Percentiles rank a stretch among this genome's conserved stretches.
These are phyloP conservation scores for Epithemia pelagica DNA, from an alignment of 108 stramenopile genomes.

Conservation along the genomic window DNA sequence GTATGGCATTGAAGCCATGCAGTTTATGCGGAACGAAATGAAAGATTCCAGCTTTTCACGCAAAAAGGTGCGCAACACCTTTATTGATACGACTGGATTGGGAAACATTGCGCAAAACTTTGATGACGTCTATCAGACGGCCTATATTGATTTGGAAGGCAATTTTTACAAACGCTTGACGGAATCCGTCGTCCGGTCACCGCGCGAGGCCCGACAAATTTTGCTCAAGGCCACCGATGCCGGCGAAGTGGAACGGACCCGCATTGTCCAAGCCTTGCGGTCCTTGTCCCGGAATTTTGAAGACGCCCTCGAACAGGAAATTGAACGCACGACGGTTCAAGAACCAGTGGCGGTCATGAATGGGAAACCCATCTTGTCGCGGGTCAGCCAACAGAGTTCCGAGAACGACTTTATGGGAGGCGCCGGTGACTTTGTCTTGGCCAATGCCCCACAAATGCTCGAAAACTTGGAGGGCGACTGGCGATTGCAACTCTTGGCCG, in stretches of 20 bases:
- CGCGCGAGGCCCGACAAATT: constrained; percentile 80
- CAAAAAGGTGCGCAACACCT: constrained; percentile 52
- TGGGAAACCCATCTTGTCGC: constrained; percentile 39
- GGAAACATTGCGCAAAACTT: constrained; percentile 62
- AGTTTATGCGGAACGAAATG: constrained; percentile 71
- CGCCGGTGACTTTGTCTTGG: constrained; percentile 54
- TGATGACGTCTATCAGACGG: constrained; percentile 79
- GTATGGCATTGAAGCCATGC: constrained; percentile 80
- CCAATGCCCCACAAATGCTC: constrained; percentile 48
- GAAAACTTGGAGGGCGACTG: constrained; percentile 66
- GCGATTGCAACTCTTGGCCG: constrained; percentile 75
- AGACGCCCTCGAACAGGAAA: constrained; percentile 47
- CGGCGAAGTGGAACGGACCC: constrained; percentile 49
- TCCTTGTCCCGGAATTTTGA: constrained; percentile 59
- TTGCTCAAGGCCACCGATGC: constrained; percentile 61
- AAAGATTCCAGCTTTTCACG: constrained; percentile 50
- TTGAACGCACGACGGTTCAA: constrained; percentile 3
- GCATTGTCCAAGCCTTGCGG: constrained; percentile 64
- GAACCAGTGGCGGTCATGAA: constrained; percentile 51
- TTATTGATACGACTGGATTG: constrained; percentile 81
- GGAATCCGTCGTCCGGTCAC: constrained; percentile 73
- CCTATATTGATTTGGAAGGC: constrained; percentile 71
- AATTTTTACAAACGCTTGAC: constrained; percentile 74
- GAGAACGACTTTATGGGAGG: constrained; percentile 32
- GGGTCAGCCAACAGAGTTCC: constrained; percentile 25